Evolutionary conservation across 208 protist genomes (phyloP).

Genomic region (Trypanosoma congolense): DNA sequence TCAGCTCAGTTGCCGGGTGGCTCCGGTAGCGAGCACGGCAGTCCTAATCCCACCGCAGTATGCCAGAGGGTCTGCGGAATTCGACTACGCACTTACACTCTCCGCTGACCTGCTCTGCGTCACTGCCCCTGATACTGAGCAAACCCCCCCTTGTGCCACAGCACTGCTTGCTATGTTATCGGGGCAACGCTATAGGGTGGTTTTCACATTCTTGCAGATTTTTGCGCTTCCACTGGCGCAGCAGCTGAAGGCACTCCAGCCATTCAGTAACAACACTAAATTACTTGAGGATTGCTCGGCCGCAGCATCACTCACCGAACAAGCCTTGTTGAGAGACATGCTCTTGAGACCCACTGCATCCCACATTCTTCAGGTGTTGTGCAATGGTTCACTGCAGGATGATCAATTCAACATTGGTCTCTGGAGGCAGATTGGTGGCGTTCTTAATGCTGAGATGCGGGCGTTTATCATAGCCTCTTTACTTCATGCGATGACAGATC

Average conservation of each 20-base stretch:
- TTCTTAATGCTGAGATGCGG: slow-evolving; percentile 13
- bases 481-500: slow-evolving; percentile 50
- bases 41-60: slow-evolving; percentile 32
- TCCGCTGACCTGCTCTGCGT: slow-evolving; percentile 67
- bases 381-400: slow-evolving; percentile 14
- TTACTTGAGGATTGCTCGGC: slow-evolving; percentile 34
- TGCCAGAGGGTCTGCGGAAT: slow-evolving; percentile 32
- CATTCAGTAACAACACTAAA: slow-evolving; percentile 34
- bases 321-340: slow-evolving; percentile 14
- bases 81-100: slow-evolving; percentile 54
- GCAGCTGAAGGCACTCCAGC: slow-evolving; percentile 20
- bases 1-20: slow-evolving; percentile 21
- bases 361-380: slow-evolving; percentile 21
- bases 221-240: slow-evolving; percentile 35
- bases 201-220: slow-evolving; percentile 41
- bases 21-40: slow-evolving; percentile 4
- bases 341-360: slow-evolving; percentile 8
- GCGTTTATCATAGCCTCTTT: slow-evolving; percentile 15
- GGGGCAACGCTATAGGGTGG: slow-evolving; percentile 41
- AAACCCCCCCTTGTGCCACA: slow-evolving; percentile 23
- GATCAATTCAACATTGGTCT: slow-evolving; percentile 19
- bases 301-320: slow-evolving; percentile 9
- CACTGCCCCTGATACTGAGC: slow-evolving; percentile 25
- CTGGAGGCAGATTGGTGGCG: slow-evolving; percentile 9
- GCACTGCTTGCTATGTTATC: slow-evolving; percentile 45